A percentile compares a stretch with the other conserved stretches of the same genome.
These are phyloP conservation scores for Myxozyma sirexii DNA, from an alignment of 805 yeast genomes.

Conservation along the genomic window DNA sequence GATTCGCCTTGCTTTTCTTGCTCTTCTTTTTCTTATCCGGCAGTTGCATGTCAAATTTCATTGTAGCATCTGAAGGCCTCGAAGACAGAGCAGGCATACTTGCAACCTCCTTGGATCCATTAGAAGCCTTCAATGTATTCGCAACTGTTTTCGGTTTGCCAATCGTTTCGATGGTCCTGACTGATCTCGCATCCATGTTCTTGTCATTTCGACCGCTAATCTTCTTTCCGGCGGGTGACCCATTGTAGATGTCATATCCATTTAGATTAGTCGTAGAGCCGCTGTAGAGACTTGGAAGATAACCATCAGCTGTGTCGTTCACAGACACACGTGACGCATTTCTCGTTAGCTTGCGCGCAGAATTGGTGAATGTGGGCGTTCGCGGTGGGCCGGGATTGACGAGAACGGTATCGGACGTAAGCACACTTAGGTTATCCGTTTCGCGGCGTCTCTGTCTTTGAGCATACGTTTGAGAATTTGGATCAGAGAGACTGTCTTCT, in stretches of 20 bases:
- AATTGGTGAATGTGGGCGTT: background rate
- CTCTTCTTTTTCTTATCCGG: constrained; percentile 20
- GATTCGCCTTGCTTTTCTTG: constrained; percentile 20
- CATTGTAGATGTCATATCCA: constrained; percentile 13
- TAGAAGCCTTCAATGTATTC: constrained; percentile 15
- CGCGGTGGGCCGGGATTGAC: constrained; percentile 11
- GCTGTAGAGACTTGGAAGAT: constrained; percentile 8
- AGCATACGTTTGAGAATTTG: background rate
- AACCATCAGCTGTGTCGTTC: background rate
- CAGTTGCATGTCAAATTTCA: constrained; percentile 1
- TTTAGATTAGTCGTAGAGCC: constrained; percentile 10
- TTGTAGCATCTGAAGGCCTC: background rate
- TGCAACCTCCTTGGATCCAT: constrained; percentile 24
- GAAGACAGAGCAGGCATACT: constrained; percentile 22
- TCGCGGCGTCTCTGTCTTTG: constrained; percentile 19
- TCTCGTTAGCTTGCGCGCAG: constrained; percentile 2
- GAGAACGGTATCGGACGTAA: constrained; percentile 27
- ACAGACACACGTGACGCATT: constrained; percentile 19
- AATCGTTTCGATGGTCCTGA: constrained; percentile 27
- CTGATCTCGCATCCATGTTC: constrained; percentile 15
- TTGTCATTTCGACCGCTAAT: background rate
- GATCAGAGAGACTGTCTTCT: constrained; percentile 10
- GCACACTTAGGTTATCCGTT: constrained; percentile 17
- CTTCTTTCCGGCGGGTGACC: constrained; percentile 4
- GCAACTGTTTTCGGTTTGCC: constrained; percentile 17